Conservation (phyloP, 2,329 filamentous ascomycete genomes). For the Botrytis fragariae region DNA sequence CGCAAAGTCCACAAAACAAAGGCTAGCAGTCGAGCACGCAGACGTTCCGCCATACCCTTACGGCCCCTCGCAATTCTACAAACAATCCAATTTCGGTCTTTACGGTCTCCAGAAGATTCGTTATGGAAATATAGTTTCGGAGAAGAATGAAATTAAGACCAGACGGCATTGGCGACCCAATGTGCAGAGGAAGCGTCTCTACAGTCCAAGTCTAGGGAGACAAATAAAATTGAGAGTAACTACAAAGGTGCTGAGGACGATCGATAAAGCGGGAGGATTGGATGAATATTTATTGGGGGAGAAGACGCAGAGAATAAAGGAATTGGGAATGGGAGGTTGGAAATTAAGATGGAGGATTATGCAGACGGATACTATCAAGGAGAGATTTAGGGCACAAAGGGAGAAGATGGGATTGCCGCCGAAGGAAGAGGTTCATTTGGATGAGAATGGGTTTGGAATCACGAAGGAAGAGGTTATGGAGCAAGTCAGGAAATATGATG, state of each 20-base stretch:
- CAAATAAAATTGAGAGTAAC: constrained; percentile 68
- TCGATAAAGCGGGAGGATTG: constrained; percentile 83
- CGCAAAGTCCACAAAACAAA: constrained; percentile 40
- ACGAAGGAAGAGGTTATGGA: constrained; percentile 35
- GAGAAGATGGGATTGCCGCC: constrained; percentile 61
- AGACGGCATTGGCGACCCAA: constrained; percentile 75
- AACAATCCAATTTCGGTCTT: constrained; percentile 74
- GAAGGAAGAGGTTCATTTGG: constrained; percentile 42
- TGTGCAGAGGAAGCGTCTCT: constrained; percentile 61
- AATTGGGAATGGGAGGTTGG: constrained; percentile 90
- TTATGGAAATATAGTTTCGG: constrained; percentile 74
- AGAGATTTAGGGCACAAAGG: constrained; percentile 64
- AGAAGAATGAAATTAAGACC: constrained; percentile 66
- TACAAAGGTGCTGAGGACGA: constrained; percentile 66
- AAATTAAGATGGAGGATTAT: constrained; percentile 84
- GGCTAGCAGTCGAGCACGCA: constrained; percentile 37
- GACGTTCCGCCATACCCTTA: constrained; percentile 65
- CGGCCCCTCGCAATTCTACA: constrained; percentile 67
- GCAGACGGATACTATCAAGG: constrained; percentile 68
- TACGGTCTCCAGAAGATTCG: constrained; percentile 70
- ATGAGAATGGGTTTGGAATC: constrained; percentile 41
- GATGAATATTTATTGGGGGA: constrained; percentile 87
- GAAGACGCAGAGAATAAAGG: constrained; percentile 74
- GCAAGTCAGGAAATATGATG: constrained; percentile 42
- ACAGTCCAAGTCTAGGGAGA: constrained; percentile 58